Conservation (phyloP, 345 rosid species). For the Kandelia obovata region DNA sequence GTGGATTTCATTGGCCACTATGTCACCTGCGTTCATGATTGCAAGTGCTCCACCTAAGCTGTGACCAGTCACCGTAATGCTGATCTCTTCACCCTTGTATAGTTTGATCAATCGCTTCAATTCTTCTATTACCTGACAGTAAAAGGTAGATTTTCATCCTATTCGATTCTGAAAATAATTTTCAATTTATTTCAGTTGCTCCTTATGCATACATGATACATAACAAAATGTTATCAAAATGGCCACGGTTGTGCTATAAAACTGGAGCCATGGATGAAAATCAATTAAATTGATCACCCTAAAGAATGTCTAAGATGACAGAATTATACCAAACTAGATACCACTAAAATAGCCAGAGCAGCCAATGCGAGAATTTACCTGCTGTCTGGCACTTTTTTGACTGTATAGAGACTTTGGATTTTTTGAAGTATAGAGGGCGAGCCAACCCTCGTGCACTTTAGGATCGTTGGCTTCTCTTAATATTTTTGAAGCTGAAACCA, state of each 20-base stretch:
- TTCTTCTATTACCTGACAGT: constrained; percentile 45
- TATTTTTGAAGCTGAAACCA: constrained; percentile 26
- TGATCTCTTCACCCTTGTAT: constrained; percentile 54
- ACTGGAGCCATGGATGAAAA: no score
- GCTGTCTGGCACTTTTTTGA: constrained; percentile 49
- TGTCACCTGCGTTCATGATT: constrained; percentile 51
- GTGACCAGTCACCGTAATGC: constrained; percentile 56
- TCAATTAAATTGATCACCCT: background rate
- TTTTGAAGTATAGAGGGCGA: constrained; percentile 43
- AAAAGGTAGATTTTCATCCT: background rate
- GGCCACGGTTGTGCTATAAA: no score
- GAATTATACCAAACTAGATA: background rate
- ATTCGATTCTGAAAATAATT: background rate
- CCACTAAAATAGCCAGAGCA: background rate
- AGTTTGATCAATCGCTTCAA: constrained; percentile 41
- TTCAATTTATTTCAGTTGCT: background rate
- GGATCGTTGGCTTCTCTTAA: constrained; percentile 16
- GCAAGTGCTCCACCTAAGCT: constrained; percentile 61
- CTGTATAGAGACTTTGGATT: constrained; percentile 38
- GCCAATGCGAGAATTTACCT: constrained; percentile 30
- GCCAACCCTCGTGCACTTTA: constrained; percentile 46
- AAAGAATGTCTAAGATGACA: background rate
- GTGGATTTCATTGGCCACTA: constrained; percentile 34
- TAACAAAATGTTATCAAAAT: no score
- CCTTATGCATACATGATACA: background rate